These are phyloP conservation scores for Prunus armeniaca DNA, from an alignment of 306 rosid genomes.

Conservation along the genomic window DNA sequence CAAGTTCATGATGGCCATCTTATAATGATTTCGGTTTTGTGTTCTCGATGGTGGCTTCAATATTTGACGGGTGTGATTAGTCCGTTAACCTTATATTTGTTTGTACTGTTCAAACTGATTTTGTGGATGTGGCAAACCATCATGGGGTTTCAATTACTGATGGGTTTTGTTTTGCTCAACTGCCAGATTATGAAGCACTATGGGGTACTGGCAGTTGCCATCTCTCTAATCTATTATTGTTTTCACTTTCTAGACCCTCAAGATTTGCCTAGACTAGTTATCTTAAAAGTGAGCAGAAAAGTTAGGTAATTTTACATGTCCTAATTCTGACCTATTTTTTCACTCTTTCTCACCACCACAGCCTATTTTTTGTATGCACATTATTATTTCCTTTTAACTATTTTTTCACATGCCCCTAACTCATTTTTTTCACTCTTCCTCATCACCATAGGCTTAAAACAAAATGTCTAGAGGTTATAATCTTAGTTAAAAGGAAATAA, in stretches of 20 bases:
- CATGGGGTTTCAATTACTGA: conserved; percentile 20
- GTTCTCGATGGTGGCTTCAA: conserved; percentile 2
- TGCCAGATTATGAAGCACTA: conserved; percentile 3
- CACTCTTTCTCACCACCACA: no score
- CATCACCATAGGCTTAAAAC: no score
- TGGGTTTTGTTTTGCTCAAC: conserved; percentile 13
- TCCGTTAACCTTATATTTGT: conserved; percentile 29
- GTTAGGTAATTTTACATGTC: no score
- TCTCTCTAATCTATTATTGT: conserved; percentile 19
- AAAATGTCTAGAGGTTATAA: no score
- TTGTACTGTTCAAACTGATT: conserved; percentile 35
- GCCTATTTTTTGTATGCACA: no score
- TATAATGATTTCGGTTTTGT: conserved; percentile 40
- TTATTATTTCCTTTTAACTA: no score
- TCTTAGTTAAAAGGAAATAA: no score
- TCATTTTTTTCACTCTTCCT: no score
- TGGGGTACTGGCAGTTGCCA: conserved; percentile 21
- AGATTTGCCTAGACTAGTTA: conserved; percentile 1
- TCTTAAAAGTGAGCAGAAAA: no score
- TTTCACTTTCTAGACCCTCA: conserved; percentile 5
- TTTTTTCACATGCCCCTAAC: no score
- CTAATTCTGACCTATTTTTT: no score
- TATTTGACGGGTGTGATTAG: conserved; percentile 12
- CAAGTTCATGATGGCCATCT: conserved; percentile 38
- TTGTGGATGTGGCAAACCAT: conserved; percentile 31